These are phyloP conservation scores for Protea cynaroides DNA, from an alignment of 164 flowering plant genomes.

Conservation along the genomic window DNA sequence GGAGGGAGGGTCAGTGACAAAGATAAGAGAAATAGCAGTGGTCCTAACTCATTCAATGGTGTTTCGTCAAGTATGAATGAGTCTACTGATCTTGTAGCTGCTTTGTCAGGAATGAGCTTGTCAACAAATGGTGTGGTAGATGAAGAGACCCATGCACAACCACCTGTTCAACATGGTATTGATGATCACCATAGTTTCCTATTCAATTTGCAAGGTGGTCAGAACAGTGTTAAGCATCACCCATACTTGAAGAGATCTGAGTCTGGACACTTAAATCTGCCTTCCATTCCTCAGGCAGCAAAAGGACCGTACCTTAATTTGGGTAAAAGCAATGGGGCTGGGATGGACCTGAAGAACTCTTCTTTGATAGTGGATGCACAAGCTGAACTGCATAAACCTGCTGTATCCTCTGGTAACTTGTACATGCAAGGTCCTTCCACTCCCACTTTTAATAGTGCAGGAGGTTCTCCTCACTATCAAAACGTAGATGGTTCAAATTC, in stretches of 20 bases:
- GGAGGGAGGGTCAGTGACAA: conserved; percentile 41
- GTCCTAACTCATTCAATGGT: conserved; percentile 36
- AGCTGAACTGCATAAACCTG: conserved; percentile 27
- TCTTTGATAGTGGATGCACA: conserved; percentile 29
- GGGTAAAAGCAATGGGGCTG: conserved; percentile 32
- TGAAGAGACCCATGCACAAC: conserved; percentile 31
- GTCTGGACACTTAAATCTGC: conserved; percentile 23
- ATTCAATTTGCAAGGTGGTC: conserved; percentile 43
- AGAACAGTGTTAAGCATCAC: conserved; percentile 34
- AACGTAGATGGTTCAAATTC: conserved; percentile 35
- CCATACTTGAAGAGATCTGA: conserved; percentile 36
- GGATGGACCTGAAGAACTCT: conserved; percentile 24
- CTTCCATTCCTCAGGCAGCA: conserved; percentile 25
- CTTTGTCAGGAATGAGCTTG: conserved; percentile 70
- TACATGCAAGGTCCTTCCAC: conserved; percentile 33
- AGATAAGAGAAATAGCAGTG: conserved; percentile 43
- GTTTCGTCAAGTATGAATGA: conserved; percentile 37
- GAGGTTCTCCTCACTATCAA: conserved; percentile 46
- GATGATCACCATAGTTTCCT: conserved; percentile 33
- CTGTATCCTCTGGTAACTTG: conserved; percentile 26
- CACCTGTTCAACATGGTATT: conserved; percentile 38
- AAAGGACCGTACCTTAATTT: conserved; percentile 28
- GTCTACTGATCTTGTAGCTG: conserved; percentile 47
- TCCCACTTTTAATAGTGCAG: conserved; percentile 26
- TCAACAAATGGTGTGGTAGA: conserved; percentile 37